A percentile compares a stretch with the other conserved stretches of the same genome.
Evolutionary conservation across 805 yeast species (phyloP).

Genomic region (Scheffersomyces spartinae): DNA sequence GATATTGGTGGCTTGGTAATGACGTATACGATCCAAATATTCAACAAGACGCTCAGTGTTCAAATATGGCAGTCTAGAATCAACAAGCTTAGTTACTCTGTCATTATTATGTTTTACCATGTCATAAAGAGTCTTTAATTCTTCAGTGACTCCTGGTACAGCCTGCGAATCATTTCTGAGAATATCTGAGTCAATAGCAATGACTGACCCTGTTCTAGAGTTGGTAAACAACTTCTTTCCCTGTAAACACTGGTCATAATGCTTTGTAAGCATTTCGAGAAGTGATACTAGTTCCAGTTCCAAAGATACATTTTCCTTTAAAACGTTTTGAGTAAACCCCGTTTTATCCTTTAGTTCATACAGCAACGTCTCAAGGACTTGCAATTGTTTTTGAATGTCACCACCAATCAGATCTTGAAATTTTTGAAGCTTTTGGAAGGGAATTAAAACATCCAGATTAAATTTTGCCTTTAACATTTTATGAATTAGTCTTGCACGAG

Average conservation of each 20-base stretch:
- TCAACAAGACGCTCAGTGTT: no score
- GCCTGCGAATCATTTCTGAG: constrained; percentile 21
- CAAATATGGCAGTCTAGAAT: constrained; percentile 6
- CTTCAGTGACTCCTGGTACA: constrained; percentile 22
- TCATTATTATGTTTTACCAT: constrained; percentile 23
- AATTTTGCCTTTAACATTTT: no score
- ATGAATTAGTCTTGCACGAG: no score
- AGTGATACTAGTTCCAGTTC: constrained; percentile 28
- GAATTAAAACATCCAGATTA: no score
- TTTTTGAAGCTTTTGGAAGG: no score
- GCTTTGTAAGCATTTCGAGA: constrained; percentile 30
- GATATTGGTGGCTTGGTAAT: no score
- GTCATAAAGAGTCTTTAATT: constrained; percentile 20
- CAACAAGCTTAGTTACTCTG: constrained; percentile 14
- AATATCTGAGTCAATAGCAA: constrained; percentile 14
- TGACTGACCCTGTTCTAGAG: constrained; percentile 3
- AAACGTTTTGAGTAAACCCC: constrained; percentile 11
- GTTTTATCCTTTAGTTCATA: no score
- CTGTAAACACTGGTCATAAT: constrained; percentile 28
- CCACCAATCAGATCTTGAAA: no score
- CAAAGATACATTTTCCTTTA: constrained; percentile 24
- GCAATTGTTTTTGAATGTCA: no score
- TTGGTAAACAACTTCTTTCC: constrained; percentile 12
- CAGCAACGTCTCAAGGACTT: no score
- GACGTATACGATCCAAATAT: no score